These are phyloP conservation scores for Serendipita sp. DNA, from an alignment of 768 basidiomycete species.

Conservation along the genomic window DNA sequence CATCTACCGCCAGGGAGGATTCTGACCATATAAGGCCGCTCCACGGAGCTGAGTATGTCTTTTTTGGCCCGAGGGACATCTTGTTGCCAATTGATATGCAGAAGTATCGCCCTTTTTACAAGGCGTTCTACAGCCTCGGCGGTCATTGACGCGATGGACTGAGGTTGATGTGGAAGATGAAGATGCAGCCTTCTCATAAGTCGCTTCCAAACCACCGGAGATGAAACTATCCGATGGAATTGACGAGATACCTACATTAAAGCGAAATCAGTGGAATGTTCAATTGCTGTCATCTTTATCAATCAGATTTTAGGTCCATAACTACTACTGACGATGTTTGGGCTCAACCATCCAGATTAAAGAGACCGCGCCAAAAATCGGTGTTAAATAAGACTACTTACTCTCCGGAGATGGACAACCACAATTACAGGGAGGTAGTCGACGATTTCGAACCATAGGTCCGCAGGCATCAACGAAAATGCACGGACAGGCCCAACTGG, in stretches of 20 bases:
- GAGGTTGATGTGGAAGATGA: neutral
- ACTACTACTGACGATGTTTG: no score
- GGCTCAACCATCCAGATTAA: neutral
- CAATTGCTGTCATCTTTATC: no score
- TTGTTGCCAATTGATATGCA: conserved; percentile 1
- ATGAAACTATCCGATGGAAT: conserved; percentile 1
- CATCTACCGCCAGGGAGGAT: neutral
- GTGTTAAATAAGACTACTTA: neutral
- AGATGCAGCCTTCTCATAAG: neutral
- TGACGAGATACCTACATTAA: neutral
- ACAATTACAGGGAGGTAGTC: neutral
- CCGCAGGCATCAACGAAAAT: neutral
- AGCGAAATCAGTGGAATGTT: no score
- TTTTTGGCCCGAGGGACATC: neutral
- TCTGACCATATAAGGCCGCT: conserved; percentile 1
- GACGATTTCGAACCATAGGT: conserved; percentile 5
- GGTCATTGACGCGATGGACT: neutral
- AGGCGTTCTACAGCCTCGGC: neutral
- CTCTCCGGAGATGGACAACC: neutral
- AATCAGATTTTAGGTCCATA: no score
- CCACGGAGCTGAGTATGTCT: neutral
- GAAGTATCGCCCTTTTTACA: neutral
- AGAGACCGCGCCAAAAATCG: neutral
- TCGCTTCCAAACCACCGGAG: conserved; percentile 1
- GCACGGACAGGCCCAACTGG: neutral